Percentiles rank a stretch among this genome's conserved stretches.
These are phyloP conservation scores for Trichophyton benhamiae DNA, from an alignment of 2,329 filamentous ascomycete species.

Conservation along the genomic window DNA sequence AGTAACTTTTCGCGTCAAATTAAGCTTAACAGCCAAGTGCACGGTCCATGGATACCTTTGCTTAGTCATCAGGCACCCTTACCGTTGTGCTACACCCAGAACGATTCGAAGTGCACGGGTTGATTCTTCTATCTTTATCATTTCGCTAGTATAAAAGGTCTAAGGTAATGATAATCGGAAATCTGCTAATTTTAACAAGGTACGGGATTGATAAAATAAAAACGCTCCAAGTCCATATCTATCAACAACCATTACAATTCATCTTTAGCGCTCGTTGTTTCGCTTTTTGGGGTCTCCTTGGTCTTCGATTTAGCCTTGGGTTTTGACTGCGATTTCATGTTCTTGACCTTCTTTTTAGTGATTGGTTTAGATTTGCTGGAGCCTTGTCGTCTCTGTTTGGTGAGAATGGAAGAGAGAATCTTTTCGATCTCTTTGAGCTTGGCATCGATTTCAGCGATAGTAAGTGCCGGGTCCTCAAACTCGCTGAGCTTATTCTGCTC, in stretches of 20 bases:
- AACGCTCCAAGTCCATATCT: not conserved
- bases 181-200: not conserved
- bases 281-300: not conserved
- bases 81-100: too few relatives aligned
- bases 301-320: not conserved
- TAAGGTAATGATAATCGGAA: not conserved
- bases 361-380: constrained; percentile 10
- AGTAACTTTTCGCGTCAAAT: not conserved
- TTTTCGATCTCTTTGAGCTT: constrained; percentile 60
- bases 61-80: not conserved
- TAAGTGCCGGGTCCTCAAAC: constrained; percentile 63
- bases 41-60: not conserved
- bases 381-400: constrained; percentile 41
- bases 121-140: not conserved
- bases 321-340: not conserved
- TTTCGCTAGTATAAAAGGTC: not conserved
- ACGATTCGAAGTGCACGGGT: too few relatives aligned
- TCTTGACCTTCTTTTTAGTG: not conserved
- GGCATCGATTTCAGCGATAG: constrained; percentile 56
- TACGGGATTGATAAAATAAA: not conserved
- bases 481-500: constrained; percentile 58
- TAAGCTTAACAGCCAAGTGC: not conserved
- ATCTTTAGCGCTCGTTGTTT: not conserved
- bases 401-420: constrained; percentile 58
- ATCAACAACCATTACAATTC: not conserved